Evolutionary conservation across 1,284 basidiomycete genomes (phyloP), one percentile per base, ranked within the genome.

Genomic region (Ustilago sp.): DNA sequence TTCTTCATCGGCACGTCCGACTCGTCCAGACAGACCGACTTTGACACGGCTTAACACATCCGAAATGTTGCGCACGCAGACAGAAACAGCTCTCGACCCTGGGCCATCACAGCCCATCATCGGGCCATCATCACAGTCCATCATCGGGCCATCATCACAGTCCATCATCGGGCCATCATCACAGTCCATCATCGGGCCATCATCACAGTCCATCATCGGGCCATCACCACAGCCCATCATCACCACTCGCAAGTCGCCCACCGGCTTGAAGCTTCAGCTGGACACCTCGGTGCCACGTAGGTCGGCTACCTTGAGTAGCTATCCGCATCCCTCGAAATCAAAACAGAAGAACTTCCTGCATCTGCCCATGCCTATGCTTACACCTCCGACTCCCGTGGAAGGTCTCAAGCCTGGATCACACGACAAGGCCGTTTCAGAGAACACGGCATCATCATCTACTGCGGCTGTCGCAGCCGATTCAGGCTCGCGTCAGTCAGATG

Each of bases 1-100:
- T 3, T 31, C 61, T 8, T 7, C 19, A 6, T 34, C 39, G 7
- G 12, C 45, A 9, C 54, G 38, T 31, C 50, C 67, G n/a, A 32
- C 58, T 12, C 69, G 62, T 9, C 55, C 65, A 1, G 39, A 53
- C 5, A 32, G 79, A 23, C 79, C 79, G 2, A 68, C 57, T 2
- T 64, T 80, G 7, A 59, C 77, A 1, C 70, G 79, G 15, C 63
- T 80, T 41, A 79, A 80, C 54, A 80, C 77, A 8, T 80, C 79
- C 36, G 79, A 80, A 60, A 65, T 75, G 41, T 23, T 77, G 48
- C 68, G 64, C 12, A 69, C 63, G 8, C 65, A 63, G 38, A 67
- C 64, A 15, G 56, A 11, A 52, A 57, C 57, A 32, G 47, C 55
- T 15, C 43, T 54, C 17, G 62, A 55, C 45, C 50, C 58, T n/a